Base-by-base conservation (phyloP, 1,284 basidiomycete species). In the Fomitopsis schrenkii region DNA sequence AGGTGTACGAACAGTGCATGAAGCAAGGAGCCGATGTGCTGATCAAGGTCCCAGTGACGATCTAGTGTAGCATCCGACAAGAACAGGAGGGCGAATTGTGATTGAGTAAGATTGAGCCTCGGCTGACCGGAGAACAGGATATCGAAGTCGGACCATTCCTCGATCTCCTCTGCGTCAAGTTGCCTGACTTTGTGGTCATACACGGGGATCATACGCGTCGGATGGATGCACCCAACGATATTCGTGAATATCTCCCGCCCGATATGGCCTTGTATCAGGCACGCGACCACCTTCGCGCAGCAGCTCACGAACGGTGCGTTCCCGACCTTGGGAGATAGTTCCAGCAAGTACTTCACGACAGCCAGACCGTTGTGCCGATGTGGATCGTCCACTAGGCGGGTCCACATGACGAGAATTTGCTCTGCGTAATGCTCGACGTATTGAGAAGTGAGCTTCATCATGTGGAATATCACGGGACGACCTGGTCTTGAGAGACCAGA, bases 41-140 rank as follows among this genome's bases (percentile, higher is more conserved):
- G 77, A 48, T 83, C 80, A 63, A 91, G 79, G 64, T 94, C 91
- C 83, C 89, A 92, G 60, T 87, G 83, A 19, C 90, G 85, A 64
- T 94, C 89, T 19, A 95, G 79, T 0, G 93, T 84, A 38, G 94
- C 83, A 67, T 96, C 93, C 1, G 90, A 88, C 28, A 97, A 81
- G 70, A 95, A 95, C 6, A 96, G 79, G 72, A 96, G 83, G 0
- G 95, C 94, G 68, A 94, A 91, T 70, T 97, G 95, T 1, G 93
- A 94, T 0, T 91, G 85, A 17, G 87, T 88, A 48, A 97, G 74
- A 62, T 88, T 72, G 60, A 88, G 74, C 22, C 86, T 79, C 8
- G 90, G 90, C 61, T 90, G 83, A 60, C 86, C 88, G 0, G 85
- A 81, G 68, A 93, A 91, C n/a, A 92, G 71, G 10, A 84, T 82